A percentile compares a stretch with the other conserved stretches of the same genome.
Evolutionary conservation across 768 basidiomycete species (phyloP).

Genomic region (Boletus sp.): DNA sequence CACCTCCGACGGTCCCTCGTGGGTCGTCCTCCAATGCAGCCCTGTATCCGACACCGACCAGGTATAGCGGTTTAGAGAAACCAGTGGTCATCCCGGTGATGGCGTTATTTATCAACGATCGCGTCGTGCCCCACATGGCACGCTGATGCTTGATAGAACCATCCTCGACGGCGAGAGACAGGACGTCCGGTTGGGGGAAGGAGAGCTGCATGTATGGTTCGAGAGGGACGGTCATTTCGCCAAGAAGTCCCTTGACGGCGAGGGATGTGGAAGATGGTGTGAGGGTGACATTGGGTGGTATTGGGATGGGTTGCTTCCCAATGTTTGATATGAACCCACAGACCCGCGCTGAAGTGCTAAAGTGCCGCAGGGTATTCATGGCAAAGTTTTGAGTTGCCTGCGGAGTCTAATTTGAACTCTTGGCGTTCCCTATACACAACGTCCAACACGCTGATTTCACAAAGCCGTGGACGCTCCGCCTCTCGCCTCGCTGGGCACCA

Average conservation of each 20-base stretch:
- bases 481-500: too few species aligned
- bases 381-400: background rate
- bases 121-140: conserved; percentile 93
- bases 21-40: conserved; percentile 83
- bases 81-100: conserved; percentile 88
- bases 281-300: conserved; percentile 50
- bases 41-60: conserved; percentile 95
- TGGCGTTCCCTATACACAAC: background rate
- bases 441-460: background rate
- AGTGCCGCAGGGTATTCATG: conserved; percentile 34
- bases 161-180: conserved; percentile 50
- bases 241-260: conserved; percentile 59
- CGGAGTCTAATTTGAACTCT: background rate
- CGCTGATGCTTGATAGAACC: conserved; percentile 73
- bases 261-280: conserved; percentile 36
- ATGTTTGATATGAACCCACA: conserved; percentile 55
- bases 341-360: conserved; percentile 50
- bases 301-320: conserved; percentile 56
- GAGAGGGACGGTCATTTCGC: conserved; percentile 47
- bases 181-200: conserved; percentile 31
- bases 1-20: conserved; percentile 53
- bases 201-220: conserved; percentile 45
- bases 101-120: conserved; percentile 87
- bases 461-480: background rate
- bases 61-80: conserved; percentile 76